These are phyloP conservation scores for Microcera coccophila DNA, from an alignment of 2,329 filamentous ascomycete species.

Conservation along the genomic window DNA sequence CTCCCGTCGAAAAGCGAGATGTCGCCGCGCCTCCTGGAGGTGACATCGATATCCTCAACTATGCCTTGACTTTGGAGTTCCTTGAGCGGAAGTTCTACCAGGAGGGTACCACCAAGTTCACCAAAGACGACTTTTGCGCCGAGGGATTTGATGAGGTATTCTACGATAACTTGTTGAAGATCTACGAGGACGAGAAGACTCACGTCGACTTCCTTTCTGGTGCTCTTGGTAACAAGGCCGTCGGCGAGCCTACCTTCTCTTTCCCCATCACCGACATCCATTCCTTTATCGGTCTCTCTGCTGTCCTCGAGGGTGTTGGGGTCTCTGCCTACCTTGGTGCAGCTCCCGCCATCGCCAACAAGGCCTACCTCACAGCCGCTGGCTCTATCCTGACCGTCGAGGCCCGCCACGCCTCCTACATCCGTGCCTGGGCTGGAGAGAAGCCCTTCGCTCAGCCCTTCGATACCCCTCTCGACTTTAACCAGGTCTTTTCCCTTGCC, in stretches of 20 bases:
- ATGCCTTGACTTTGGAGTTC: constrained; percentile 49
- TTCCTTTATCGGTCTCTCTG: constrained; percentile 57
- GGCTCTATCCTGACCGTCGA: constrained; percentile 62
- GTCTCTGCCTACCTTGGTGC: constrained; percentile 63
- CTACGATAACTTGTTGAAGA: constrained; percentile 55
- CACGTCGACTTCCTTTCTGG: constrained; percentile 56
- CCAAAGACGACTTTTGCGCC: constrained; percentile 46
- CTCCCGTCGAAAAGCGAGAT: constrained; percentile 14
- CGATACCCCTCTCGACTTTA: constrained; percentile 54
- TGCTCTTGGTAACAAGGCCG: constrained; percentile 47
- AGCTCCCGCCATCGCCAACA: constrained; percentile 55
- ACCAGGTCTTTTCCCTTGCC: constrained; percentile 62
- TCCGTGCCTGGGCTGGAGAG: constrained; percentile 48
- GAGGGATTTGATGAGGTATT: constrained; percentile 50
- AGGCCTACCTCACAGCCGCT: constrained; percentile 55
- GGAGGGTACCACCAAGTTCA: constrained; percentile 56
- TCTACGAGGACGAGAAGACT: constrained; percentile 51
- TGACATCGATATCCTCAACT: constrained; percentile 40
- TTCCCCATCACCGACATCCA: constrained; percentile 58
- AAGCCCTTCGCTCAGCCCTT: constrained; percentile 56
- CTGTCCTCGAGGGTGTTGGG: constrained; percentile 62
- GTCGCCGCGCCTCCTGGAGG: constrained; percentile 11
- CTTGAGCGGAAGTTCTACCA: constrained; percentile 62
- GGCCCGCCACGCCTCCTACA: constrained; percentile 58
- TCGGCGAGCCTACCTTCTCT: constrained; percentile 52